Evolutionary conservation across 2,329 filamentous ascomycete species (phyloP).

Genomic region (Metarhizium humberi): DNA sequence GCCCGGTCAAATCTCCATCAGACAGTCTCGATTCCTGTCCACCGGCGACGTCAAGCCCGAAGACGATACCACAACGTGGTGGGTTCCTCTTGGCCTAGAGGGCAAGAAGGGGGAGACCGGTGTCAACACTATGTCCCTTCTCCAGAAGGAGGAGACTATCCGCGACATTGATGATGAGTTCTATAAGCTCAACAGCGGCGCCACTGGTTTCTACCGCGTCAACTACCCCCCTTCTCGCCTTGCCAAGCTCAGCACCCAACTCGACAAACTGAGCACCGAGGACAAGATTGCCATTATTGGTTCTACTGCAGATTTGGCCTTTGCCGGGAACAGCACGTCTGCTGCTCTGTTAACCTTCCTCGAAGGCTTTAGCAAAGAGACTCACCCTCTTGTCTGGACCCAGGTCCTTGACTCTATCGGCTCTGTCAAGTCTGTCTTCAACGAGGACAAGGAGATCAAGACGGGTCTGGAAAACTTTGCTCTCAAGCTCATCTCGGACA

Average conservation of each 20-base stretch:
- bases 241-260: constrained; percentile 67
- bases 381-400: constrained; percentile 81
- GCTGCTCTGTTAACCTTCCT: constrained; percentile 74
- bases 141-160: constrained; percentile 67
- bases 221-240: constrained; percentile 86
- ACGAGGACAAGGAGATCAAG: constrained; percentile 62
- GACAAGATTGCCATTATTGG: constrained; percentile 92
- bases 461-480: constrained; percentile 69
- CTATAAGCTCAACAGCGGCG: constrained; percentile 88
- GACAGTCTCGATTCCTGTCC: constrained; percentile 82
- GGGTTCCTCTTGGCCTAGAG: constrained; percentile 82
- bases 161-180: constrained; percentile 67
- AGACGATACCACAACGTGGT: constrained; percentile 90
- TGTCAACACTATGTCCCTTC: constrained; percentile 58
- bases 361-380: constrained; percentile 73
- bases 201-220: constrained; percentile 82
- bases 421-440: constrained; percentile 77
- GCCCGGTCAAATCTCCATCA: constrained; percentile 69
- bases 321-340: constrained; percentile 77
- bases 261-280: constrained; percentile 66
- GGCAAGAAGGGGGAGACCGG: constrained; percentile 58
- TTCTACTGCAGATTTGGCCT: constrained; percentile 80
- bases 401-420: constrained; percentile 71
- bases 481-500: constrained; percentile 64
- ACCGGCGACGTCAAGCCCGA: constrained; percentile 85